These are phyloP conservation scores for Pseudoscleropodium purum DNA, from an alignment of 225 moss, liverwort and hornwort species.

Conservation along the genomic window DNA sequence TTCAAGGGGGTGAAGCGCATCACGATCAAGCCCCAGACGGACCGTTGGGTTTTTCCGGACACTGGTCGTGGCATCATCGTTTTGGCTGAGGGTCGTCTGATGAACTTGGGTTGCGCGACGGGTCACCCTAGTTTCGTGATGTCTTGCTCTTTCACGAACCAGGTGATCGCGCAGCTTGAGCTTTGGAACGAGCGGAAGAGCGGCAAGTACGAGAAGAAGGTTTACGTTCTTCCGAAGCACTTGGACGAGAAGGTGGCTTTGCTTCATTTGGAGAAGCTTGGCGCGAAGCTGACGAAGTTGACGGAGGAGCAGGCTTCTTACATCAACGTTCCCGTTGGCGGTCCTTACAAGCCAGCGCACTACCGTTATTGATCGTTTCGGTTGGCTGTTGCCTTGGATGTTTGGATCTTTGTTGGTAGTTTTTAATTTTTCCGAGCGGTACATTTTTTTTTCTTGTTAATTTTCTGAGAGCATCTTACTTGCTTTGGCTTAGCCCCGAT, in stretches of 20 bases:
- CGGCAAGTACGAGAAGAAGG: constrained; percentile 99
- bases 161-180: constrained; percentile 89
- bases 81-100: constrained; percentile 79
- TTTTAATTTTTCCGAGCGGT: not conserved
- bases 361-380: constrained; percentile 61
- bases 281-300: constrained; percentile 72
- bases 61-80: constrained; percentile 55
- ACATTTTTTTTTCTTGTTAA: not conserved
- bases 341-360: constrained; percentile 73
- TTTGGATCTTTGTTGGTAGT: no score
- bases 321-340: constrained; percentile 75
- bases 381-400: no score
- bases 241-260: constrained; percentile 90
- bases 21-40: constrained; percentile 96
- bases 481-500: not conserved
- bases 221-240: constrained; percentile 93
- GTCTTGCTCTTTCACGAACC: constrained; percentile 98
- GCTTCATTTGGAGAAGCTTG: constrained; percentile 73
- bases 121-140: constrained; percentile 96
- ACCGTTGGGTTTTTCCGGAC: constrained; percentile 83
- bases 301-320: constrained; percentile 52
- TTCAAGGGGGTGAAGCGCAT: constrained; percentile 62
- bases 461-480: constrained; percentile 39
- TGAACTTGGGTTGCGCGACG: constrained; percentile 94
- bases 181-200: constrained; percentile 94